phyloP scores from a whole-genome alignment of 495 filamentous ascomycete genomes.

The Aspergillus nanangensis region DNA sequence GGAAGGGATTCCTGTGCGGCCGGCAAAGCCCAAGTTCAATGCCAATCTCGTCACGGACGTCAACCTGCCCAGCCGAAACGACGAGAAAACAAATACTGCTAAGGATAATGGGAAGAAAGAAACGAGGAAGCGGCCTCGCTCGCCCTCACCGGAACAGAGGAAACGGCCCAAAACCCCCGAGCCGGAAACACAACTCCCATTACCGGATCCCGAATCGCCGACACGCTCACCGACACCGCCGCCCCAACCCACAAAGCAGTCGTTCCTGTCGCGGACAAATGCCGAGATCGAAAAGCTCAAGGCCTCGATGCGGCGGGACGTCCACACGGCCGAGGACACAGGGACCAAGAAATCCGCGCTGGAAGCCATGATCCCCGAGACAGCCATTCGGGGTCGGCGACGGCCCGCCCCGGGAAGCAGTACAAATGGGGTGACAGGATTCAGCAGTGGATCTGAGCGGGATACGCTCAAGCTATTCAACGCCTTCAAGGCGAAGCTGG shows the following conservation, averaged over 20 bases:
- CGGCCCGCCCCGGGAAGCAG: constrained; percentile 53
- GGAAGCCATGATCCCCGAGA: constrained; percentile 81
- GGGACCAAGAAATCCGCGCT: constrained; percentile 61
- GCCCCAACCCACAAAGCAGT: constrained; percentile 45
- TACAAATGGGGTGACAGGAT: constrained; percentile 19
- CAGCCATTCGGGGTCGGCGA: constrained; percentile 74
- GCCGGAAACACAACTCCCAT: constrained; percentile 38
- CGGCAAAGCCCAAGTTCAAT: constrained; percentile 90
- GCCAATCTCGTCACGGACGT: constrained; percentile 65
- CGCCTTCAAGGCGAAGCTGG: constrained; percentile 74
- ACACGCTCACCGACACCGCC: constrained; percentile 45
- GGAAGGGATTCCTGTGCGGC: constrained; percentile 49
- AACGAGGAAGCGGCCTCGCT: constrained; percentile 26
- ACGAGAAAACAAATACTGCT: constrained; percentile 8
- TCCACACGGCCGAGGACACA: constrained; percentile 50
- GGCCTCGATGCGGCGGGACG: constrained; percentile 83
- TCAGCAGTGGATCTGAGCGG: constrained; percentile 49
- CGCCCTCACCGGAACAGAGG: constrained; percentile 26
- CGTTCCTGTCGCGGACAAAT: constrained; percentile 71
- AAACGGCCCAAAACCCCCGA: constrained; percentile 30
- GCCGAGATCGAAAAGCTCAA: constrained; percentile 88
- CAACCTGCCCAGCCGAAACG: constrained; percentile 14
- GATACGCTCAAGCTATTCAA: constrained; percentile 63
- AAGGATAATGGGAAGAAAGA: no score
- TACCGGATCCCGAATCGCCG: constrained; percentile 46